phyloP scores from a whole-genome alignment of 257 asterid genomes.

The Nemophila menziesii region DNA sequence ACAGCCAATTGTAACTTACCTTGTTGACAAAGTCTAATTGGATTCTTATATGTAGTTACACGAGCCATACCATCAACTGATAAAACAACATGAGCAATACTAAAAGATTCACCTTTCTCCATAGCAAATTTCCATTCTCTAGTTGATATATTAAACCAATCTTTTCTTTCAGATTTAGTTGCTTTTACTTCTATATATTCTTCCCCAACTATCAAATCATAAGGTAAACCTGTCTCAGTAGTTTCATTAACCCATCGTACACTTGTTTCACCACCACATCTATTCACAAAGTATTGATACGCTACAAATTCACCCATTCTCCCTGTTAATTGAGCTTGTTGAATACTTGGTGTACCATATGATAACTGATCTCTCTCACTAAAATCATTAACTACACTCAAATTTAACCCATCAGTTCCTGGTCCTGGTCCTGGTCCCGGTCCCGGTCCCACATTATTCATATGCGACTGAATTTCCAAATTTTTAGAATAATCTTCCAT shows the following conservation, averaged over 20 bases:
- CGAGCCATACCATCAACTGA: conserved; percentile 40
- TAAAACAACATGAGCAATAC: conserved; percentile 72
- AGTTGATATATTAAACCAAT: conserved; percentile 53
- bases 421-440: conserved; percentile 18
- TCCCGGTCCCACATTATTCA: conserved; percentile 18
- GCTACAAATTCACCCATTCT: conserved; percentile 77
- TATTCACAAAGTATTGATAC: conserved; percentile 40
- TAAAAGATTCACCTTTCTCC: conserved; percentile 81
- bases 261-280: conserved; percentile 22
- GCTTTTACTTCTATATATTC: conserved; percentile 89
- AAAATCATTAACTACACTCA: conserved; percentile 18
- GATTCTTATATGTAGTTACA: conserved; percentile 66
- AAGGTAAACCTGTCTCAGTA: conserved; percentile 74
- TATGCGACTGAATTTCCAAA: conserved; percentile 16
- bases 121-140: conserved; percentile 92
- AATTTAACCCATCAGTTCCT: conserved; percentile 17
- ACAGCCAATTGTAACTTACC: conserved; percentile 70
- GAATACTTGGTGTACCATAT: conserved; percentile 13
- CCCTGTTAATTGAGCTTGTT: conserved; percentile 62
- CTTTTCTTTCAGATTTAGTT: conserved; percentile 47
- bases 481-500: conserved; percentile 18
- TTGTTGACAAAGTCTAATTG: conserved; percentile 54
- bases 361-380: conserved; percentile 24
- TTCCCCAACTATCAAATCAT: conserved; percentile 49
- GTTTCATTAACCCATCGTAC: conserved; percentile 83